Base-by-base conservation (phyloP, 495 filamentous ascomycete genomes). In the Penicillium psychrofluorescens region DNA sequence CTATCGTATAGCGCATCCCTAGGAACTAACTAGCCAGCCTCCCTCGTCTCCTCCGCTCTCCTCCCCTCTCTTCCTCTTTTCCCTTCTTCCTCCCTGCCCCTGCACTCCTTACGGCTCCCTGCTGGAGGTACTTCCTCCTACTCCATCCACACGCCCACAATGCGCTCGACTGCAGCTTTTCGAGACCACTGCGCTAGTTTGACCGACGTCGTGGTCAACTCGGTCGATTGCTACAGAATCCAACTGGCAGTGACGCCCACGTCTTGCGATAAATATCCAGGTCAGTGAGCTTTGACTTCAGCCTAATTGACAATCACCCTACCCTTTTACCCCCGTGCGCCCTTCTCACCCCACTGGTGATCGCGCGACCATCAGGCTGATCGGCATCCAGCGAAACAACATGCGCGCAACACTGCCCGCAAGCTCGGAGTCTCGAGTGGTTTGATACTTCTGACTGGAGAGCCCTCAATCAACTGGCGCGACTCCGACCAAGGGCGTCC, bases 381-480 rank as follows among this genome's bases (percentile, higher is more conserved):
- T 32, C 43, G n/a, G 11, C 16, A 40, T 35, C 38, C 46, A 90
- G 89, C 88, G 29, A 95, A 92, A 59, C 71, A 81, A 48, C 87
- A 95, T 61, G 88, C 85, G 35, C 77, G 76, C 47, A 82, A 78
- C 35, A 86, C 90, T 11, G 83, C 80, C 10, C 70, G 74, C 39
- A 74, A 81, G 43, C 78, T 95, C 27, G 76, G 75, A 4, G 69
- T 73, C 36, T 60, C 69, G 15, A 54, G 69, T 39, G 88, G 88
- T 28, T 53, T 91, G 43, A 76, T 98, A 22, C 97, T 94, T 60
- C 78, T 98, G 39, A 86, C 90, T 58, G 86, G 84, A 35, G 78
- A 87, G 52, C 77, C 80, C 45, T 87, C 83, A 32, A 72, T 75
- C 48, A 67, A 88, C 51, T 66, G 80, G 45, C 84, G 90, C 52